Base-by-base conservation (phyloP, 192 early-diverging fungal genomes). In the Physocladia obscura region DNA sequence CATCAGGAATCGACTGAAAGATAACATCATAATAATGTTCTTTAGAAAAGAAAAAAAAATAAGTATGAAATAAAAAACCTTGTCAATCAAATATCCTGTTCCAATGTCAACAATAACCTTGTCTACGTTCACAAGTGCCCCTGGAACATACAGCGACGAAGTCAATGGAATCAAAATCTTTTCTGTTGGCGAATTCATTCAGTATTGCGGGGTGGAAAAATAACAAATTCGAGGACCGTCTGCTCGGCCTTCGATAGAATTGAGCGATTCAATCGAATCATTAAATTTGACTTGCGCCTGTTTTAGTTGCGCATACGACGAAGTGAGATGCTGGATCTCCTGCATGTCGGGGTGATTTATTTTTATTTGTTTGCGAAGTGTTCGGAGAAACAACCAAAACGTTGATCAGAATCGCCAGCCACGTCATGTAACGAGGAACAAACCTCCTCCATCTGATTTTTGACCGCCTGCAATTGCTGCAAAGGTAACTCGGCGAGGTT, bases 61-160 rank as follows among this genome's bases (percentile, higher is more conserved):
- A 4, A 27, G 63, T 15, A n/a, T 11, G 30, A 0, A 29, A 36
- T 21, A 26, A 52, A 13, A 67, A 76, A 92, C 92, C 86, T 98
- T 96, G 75, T 95, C 92, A 26, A 95, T 88, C 70, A 90, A 95
- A 76, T 98, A 98, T 32, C 96, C 96, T 19, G 96, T 96, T 50
- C 96, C 96, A 48, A 96, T 88, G 76, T 98, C 96, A 1, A 98
- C 91, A 67, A 96, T 89, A 11, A 98, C 93, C 49, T 87, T 92
- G 51, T 92, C 85, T 15, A 88, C 81, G 69, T 94, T 82, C 29
- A 83, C 78, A 27, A 98, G 80, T 71, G 91, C 89, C 59, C 93
- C 96, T 52, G 93, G 92, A 15, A 98, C 92, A 75, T 98, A 98
- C n/a, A 78, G 27, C 57, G 90, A 91, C 55, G 77, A 85, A 27